Base-by-base conservation (phyloP, 2,329 filamentous ascomycete genomes). In the Fusarium lyarnte region DNA sequence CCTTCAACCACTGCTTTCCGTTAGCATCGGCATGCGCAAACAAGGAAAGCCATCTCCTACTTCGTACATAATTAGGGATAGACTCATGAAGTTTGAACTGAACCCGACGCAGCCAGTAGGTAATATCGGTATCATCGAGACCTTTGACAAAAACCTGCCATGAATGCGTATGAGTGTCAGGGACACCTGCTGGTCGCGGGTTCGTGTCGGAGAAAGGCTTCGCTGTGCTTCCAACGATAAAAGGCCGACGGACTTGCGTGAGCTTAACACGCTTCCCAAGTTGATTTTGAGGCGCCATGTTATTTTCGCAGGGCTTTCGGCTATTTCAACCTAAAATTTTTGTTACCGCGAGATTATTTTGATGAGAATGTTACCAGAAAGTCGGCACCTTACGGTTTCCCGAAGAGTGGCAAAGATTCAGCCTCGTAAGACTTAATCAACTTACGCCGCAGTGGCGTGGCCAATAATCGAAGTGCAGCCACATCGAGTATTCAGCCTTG, bases 1-100 rank as follows among this genome's bases (percentile, higher is more conserved):
- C 90, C 89, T 78, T 97, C 95, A 78, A 96, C 87, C 80, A 92
- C 87, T 89, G 51, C 60, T 58, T 41, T 25, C 19, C 41, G 35
- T 77, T 49, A 81, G 75, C 57, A 66, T 66, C 27, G 35, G 38
- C 17, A 35, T 36, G 38, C 41, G 39, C 31, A 49, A 36, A 27
- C 23, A 25, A 46, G 13, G 36, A n/a, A 23, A 33, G 38, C 14
- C 31, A 31, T 60, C 41, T 82, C 87, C 69, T 81, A 89, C 89
- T 97, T 76, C 96, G 92, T 27, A 96, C 88, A 63, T 93, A 93
- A 82, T 98, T 97, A 33, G 94, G 91, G 81, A 98, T 98, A 14
- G 95, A 98, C 82, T 98, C 95, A 86, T 98, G 95, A 21, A 99
- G 90, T 82, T 98, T 98, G 85, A 99, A 99, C 81, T 98, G 95